Evolutionary conservation across 352 stramenopile genomes (phyloP), one percentile per base, ranked within the genome.

Genomic region (Blastocystis sp.): DNA sequence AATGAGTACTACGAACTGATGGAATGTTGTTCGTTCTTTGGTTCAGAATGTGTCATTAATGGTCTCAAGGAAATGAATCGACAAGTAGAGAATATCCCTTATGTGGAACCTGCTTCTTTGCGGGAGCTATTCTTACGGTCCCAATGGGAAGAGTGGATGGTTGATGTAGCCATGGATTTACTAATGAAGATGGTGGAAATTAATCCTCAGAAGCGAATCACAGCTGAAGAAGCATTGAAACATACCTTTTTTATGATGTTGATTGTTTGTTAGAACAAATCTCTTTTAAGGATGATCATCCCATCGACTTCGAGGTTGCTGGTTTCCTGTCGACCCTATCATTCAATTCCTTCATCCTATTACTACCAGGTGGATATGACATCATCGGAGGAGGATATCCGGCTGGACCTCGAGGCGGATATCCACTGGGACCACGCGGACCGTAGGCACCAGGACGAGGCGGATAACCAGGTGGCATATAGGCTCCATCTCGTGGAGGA

Each of bases 1-100:
- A 75, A 86, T 42, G 75, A 86, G 61, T 86, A 86, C 61, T 75
- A 74, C 42, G 75, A 86, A 29, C 39, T 86, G 37, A 71, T 86
- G 61, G 75, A 86, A 49, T 71, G 24, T 39, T 75, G 57, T 29
- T 80, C 69, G n/a, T 63, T 80, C 46, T 80, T 80, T 37, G 69
- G 69, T 6, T 80, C 69, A 9, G 69, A 80, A 12, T 24, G 21
- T 6, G 51, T 80, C 46, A 61, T 80, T 19, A 61, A 58, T 2
- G 69, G 69, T 49, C 46, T 80, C 2, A 74, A 71, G 32, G 75
- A 86, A 35, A 86, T 86, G 75, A 86, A 75, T 59, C 37, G 61
- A 0, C 19, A 74, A 7, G 61, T 86, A 27, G 75, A 75, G 37
- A 75, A 86, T n/a, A 75, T 86, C 12, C 75, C 75, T 0, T 75